Percentiles rank a stretch among this genome's conserved stretches.
Evolutionary conservation across 768 basidiomycete species (phyloP).

Genomic region (Podaxis sp.): DNA sequence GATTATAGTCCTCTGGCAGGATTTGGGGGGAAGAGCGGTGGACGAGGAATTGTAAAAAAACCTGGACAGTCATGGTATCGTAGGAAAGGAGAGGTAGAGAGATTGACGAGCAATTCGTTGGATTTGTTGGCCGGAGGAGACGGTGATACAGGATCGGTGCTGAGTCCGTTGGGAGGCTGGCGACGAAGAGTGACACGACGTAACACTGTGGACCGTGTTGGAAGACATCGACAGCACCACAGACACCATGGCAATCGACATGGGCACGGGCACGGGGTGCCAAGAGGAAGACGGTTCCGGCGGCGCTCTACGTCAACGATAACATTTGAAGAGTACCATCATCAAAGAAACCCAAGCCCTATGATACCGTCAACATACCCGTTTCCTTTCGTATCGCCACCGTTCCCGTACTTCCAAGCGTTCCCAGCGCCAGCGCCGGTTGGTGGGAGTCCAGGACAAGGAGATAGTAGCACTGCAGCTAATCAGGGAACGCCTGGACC

Average conservation of each 20-base stretch:
- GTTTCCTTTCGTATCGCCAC: conserved; percentile 4
- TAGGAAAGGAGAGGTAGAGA: background rate
- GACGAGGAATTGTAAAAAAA: conserved; percentile 7
- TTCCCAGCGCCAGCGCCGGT: background rate
- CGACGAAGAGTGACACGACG: background rate
- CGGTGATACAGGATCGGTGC: conserved; percentile 1
- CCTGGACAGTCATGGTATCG: conserved; percentile 7
- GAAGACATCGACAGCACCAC: background rate
- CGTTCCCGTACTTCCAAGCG: conserved; percentile 8
- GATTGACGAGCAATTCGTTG: background rate
- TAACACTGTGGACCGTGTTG: background rate
- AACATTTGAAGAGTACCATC: conserved; percentile 11
- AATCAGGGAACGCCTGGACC: conserved; percentile 7
- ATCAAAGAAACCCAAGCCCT: conserved; percentile 9
- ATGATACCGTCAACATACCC: conserved; percentile 8
- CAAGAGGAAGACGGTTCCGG: conserved; percentile 5
- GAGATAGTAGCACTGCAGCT: background rate
- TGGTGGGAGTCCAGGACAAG: background rate
- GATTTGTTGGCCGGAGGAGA: conserved; percentile 6
- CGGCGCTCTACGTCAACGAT: conserved; percentile 11
- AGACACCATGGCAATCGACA: background rate
- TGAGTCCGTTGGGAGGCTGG: conserved; percentile 10
- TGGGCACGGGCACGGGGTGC: conserved; percentile 1
- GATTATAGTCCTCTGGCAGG: conserved; percentile 12
- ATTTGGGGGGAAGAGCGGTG: conserved; percentile 7